A percentile compares a stretch with the other conserved stretches of the same genome.
These are phyloP conservation scores for Panicum virgatum DNA, from an alignment of 202 grass and related monocot species.

Conservation along the genomic window DNA sequence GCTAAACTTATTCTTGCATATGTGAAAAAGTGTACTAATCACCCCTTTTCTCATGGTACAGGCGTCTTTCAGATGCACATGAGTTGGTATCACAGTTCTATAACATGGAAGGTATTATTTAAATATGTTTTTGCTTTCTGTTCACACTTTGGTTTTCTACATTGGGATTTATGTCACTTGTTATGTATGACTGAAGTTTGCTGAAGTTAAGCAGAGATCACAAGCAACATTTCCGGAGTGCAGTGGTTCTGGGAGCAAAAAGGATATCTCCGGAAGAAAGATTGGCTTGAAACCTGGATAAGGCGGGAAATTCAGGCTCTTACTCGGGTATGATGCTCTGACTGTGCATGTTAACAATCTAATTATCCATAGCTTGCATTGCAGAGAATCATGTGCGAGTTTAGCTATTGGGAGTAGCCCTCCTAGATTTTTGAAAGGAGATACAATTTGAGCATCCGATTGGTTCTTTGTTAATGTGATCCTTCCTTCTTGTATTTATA, in stretches of 20 bases:
- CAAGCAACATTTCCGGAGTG: conserved; percentile 37
- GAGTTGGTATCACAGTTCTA: conserved; percentile 64
- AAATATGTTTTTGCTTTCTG: conserved; percentile 7
- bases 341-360: neutral
- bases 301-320: conserved; percentile 83
- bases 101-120: conserved; percentile 45
- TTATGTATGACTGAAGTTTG: conserved; percentile 20
- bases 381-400: neutral
- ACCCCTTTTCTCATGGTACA: conserved; percentile 27
- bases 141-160: neutral
- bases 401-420: neutral
- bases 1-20: neutral
- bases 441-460: neutral
- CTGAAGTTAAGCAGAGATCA: conserved; percentile 47
- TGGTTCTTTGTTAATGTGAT: neutral
- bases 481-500: neutral
- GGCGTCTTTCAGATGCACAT: conserved; percentile 62
- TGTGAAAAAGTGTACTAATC: conserved; percentile 25
- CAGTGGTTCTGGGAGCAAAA: conserved; percentile 68
- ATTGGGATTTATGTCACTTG: neutral
- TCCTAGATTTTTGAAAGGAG: conserved; percentile 10
- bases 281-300: conserved; percentile 80
- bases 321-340: conserved; percentile 47
- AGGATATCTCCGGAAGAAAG: conserved; percentile 67
- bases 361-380: neutral